Evolutionary conservation across 1,284 basidiomycete species (phyloP).

Genomic region (Tausonia pullulans): DNA sequence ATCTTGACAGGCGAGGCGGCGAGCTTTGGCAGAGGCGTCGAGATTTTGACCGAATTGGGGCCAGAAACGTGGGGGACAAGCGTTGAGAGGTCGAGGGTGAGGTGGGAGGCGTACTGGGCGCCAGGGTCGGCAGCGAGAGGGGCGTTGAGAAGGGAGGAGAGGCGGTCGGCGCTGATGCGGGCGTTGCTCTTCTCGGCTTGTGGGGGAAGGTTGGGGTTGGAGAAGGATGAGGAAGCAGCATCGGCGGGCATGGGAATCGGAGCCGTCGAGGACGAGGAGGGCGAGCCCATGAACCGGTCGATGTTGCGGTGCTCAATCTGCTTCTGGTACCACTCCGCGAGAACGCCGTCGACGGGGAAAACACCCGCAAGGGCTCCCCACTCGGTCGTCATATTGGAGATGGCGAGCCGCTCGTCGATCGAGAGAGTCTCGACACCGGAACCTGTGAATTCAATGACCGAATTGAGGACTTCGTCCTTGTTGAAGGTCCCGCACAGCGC

Average conservation of each 20-base stretch:
- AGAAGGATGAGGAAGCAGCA: conserved; percentile 21
- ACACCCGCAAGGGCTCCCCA: conserved; percentile 96
- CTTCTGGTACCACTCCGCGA: conserved; percentile 81
- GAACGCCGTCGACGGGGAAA: conserved; percentile 80
- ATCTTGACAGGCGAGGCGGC: conserved; percentile 66
- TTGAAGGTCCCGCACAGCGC: conserved; percentile 95
- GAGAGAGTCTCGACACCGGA: conserved; percentile 69
- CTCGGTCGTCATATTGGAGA: conserved; percentile 98
- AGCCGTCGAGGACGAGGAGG: conserved; percentile 27
- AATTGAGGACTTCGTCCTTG: conserved; percentile 92
- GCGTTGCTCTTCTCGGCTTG: conserved; percentile 50
- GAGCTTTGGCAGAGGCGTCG: conserved; percentile 76
- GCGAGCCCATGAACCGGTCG: conserved; percentile 50
- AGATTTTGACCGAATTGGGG: conserved; percentile 94
- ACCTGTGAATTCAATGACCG: conserved; percentile 97
- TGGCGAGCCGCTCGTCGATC: conserved; percentile 88
- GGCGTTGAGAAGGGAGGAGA: conserved; percentile 52
- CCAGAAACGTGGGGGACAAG: conserved; percentile 93
- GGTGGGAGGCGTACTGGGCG: conserved; percentile 76
- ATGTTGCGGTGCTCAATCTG: conserved; percentile 65
- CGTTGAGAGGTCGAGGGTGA: conserved; percentile 84
- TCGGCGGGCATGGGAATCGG: conserved; percentile 27
- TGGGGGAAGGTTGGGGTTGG: conserved; percentile 19
- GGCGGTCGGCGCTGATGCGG: conserved; percentile 64
- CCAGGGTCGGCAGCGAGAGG: conserved; percentile 59